Conservation (phyloP, 805 yeast genomes). For the Lipomyces oligophaga region DNA sequence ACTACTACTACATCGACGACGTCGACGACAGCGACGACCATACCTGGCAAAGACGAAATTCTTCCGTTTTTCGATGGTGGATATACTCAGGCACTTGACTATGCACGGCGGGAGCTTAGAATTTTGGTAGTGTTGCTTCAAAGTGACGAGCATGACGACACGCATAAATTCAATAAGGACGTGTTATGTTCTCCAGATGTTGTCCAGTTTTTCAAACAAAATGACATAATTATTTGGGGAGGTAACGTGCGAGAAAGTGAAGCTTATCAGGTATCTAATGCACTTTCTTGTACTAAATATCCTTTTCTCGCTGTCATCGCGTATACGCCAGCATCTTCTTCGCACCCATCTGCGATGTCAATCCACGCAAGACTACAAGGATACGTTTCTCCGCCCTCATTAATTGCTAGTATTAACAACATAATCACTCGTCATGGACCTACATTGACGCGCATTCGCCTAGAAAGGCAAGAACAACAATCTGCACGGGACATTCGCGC, state of each 20-base stretch:
- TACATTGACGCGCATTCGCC: slow-evolving; percentile 54
- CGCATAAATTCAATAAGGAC: slow-evolving; percentile 49
- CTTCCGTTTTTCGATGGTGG: slow-evolving; percentile 60
- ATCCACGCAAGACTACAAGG: slow-evolving; percentile 66
- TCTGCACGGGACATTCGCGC: slow-evolving; percentile 53
- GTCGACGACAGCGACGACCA: neutral
- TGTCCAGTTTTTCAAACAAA: slow-evolving; percentile 46
- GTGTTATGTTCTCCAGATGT: slow-evolving; percentile 54
- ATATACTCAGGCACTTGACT: slow-evolving; percentile 71
- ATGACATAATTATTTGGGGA: slow-evolving; percentile 73
- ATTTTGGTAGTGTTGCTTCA: slow-evolving; percentile 73
- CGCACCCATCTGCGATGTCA: slow-evolving; percentile 41
- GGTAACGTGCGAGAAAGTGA: slow-evolving; percentile 81
- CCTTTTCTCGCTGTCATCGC: slow-evolving; percentile 79
- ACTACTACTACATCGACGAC: neutral
- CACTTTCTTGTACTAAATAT: slow-evolving; percentile 62
- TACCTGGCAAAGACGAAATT: neutral
- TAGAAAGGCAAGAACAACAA: slow-evolving; percentile 60
- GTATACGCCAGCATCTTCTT: slow-evolving; percentile 22
- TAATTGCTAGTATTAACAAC: slow-evolving; percentile 45
- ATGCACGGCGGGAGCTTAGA: slow-evolving; percentile 64
- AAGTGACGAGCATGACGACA: slow-evolving; percentile 65
- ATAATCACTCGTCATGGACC: slow-evolving; percentile 58
- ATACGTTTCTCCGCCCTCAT: slow-evolving; percentile 40
- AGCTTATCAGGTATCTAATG: slow-evolving; percentile 75